Evolutionary conservation across 1,284 basidiomycete species (phyloP), one percentile per base, ranked within the genome.

Genomic region (Boletus chippewaensis): DNA sequence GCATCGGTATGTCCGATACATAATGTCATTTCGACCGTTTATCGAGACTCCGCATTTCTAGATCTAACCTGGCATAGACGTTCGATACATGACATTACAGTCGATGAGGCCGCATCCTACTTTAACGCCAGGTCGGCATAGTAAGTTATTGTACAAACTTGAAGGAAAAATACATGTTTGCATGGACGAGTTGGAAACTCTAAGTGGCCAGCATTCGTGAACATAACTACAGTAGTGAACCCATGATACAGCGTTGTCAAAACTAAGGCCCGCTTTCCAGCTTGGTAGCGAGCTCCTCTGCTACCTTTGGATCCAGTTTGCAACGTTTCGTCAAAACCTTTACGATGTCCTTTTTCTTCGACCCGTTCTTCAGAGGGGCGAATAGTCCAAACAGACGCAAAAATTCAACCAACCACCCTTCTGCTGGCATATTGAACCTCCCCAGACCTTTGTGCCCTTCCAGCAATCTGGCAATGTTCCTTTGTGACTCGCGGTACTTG

Each of bases 321-420:
- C 66, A 68, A 16, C 63, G 66, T 44, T 66, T 66, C 43, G 49
- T 60, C 51, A 65, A 45, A 11, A 57, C 52, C 44, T 66, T 63
- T 15, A 56, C 0, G 0, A 65, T 46, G 1, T 66, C 62, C 53
- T 65, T 65, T 9, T 47, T 52, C 54, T 61, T 64, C 28, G 56
- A 43, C 11, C 50, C 53, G 45, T 40, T 59, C 53, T 61, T 67
- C 42, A 59, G 36, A 15, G 58, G 51, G 6, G 60, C 53, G 38
- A 64, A 65, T 34, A 64, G 0, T 12, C 63, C 63, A 40, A 67
- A 64, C 20, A 47, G 1, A 32, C 59, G 64, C 46, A 66, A 41
- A 52, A 67, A 54, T 38, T 55, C 57, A 38, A 61, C 3, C 18
- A 57, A 22, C 66, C 63, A 68, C 7, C 43, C 34, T 10, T 67